Percentiles rank a stretch among this genome's conserved stretches.
Conservation (phyloP, 208 protist genomes). For the Leishmania martiniquensis region DNA sequence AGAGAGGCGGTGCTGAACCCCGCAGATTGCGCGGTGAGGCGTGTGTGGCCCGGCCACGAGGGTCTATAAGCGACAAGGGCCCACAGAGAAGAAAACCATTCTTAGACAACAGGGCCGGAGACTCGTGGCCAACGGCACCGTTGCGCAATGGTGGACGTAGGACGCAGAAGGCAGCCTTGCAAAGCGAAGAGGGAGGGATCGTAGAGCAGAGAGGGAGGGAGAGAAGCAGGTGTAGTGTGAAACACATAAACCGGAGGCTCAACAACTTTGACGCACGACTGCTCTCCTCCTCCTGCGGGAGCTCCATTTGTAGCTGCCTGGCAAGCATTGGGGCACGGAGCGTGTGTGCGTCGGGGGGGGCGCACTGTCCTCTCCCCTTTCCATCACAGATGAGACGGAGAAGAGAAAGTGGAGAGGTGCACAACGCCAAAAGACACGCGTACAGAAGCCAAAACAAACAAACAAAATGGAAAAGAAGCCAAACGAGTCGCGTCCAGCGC, state of each 20-base stretch:
- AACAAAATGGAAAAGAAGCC: neutral
- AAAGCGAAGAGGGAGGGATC: neutral
- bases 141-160: neutral
- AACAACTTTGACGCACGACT: neutral
- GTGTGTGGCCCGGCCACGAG: neutral
- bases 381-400: too few relatives aligned
- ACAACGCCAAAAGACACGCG: too few relatives aligned
- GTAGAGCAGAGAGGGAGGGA: slow-evolving; percentile 3
- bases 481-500: too few relatives aligned
- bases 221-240: slow-evolving; percentile 12
- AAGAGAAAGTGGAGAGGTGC: too few relatives aligned
- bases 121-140: neutral
- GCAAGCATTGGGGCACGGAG: neutral
- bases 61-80: neutral
- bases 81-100: neutral
- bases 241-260: neutral
- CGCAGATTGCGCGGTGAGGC: neutral
- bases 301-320: neutral
- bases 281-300: too few relatives aligned
- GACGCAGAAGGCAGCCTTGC: neutral
- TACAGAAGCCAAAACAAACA: neutral
- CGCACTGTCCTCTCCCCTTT: too few relatives aligned
- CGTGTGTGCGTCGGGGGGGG: too few relatives aligned
- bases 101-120: neutral
- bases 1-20: neutral